Evolutionary conservation across 2,329 filamentous ascomycete species (phyloP), one percentile per base, ranked within the genome.

Genomic region (Penicillium sp.): DNA sequence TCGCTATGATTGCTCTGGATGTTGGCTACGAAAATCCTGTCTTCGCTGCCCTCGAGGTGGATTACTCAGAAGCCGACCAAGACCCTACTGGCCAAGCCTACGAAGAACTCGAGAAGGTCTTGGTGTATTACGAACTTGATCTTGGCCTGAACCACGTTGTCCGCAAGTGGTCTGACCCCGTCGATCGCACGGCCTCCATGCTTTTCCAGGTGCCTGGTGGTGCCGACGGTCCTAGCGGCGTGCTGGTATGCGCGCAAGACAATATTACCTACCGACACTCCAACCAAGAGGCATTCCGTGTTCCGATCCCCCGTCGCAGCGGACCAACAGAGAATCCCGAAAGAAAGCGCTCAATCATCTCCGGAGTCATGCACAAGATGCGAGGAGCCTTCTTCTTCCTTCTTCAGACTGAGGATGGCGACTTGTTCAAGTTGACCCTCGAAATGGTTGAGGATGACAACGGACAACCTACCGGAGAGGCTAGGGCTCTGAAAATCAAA

Each of bases 111-210:
- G 92, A 97, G 72, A 97, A 96, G 56, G 86, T 90, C 62, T 79
- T 99, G 27, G 93, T 97, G 0, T 99, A 97, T 75, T 99, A 99
- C 69, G 94, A 97, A 76, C 86, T 99, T 21, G 94, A 99, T 68
- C 83, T 99, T 27, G 95, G 95, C 32, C 77, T 99, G 50, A 99
- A 99, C 66, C 94, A 99, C 59, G 94, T 99, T 36, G 92, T 99
- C 18, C 87, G 93, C 55, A 96, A 92, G 72, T 99, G 94, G 94
- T 89, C 91, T 11, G 94, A 99, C 63, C 85, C 90, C 1, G 94
- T 99, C 5, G 93, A 97, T 69, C 86, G 92, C 47, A 90, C 90
- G 0, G 89, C 94, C 0, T 92, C 90, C 22, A 86, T 95, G 59
- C 82, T 99, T 1, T 97, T 99, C 73, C 93, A 96, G 66, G 92